Evolutionary conservation across 1,139 yeast genomes (phyloP).

Genomic region (Magnusiomyces ingens): DNA sequence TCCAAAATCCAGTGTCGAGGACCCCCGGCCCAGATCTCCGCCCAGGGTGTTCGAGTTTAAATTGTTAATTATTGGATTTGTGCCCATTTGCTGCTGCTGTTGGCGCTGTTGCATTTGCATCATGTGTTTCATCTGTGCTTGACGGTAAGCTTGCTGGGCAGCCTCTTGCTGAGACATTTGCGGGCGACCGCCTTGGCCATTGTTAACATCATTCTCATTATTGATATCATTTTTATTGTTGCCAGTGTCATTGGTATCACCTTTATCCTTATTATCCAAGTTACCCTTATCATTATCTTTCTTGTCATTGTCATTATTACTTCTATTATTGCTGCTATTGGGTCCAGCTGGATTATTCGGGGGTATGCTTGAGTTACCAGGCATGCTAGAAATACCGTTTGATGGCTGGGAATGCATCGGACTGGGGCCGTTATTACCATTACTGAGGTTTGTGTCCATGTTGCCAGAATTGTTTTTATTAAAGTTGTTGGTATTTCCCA

Average conservation of each 20-base stretch:
- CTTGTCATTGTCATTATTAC: slow-evolving; percentile 13
- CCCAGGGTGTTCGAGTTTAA: too few relatives aligned
- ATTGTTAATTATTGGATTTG: too few relatives aligned
- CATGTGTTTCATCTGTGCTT: slow-evolving; percentile 8
- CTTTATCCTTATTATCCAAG: slow-evolving; percentile 4
- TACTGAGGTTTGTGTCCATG: too few relatives aligned
- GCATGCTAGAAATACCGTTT: not conserved
- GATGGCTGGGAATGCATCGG: slow-evolving; percentile 8
- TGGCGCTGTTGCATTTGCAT: slow-evolving; percentile 1
- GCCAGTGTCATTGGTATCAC: slow-evolving; percentile 20
- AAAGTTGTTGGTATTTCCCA: not conserved
- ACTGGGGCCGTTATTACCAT: not conserved
- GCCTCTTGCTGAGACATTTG: slow-evolving; percentile 19
- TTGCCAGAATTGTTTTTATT: not conserved
- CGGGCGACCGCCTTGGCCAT: slow-evolving; percentile 16
- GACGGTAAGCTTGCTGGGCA: slow-evolving; percentile 13
- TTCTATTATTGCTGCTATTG: not conserved
- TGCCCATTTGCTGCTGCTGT: not conserved
- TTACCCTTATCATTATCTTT: slow-evolving; percentile 9
- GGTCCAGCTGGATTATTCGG: not conserved
- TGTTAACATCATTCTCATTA: slow-evolving; percentile 18
- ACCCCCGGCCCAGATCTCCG: too few relatives aligned
- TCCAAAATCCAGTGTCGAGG: too few relatives aligned
- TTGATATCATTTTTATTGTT: slow-evolving; percentile 19
- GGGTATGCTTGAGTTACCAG: not conserved